Conservation (phyloP, 2,329 filamentous ascomycete genomes). For the Erysiphe pisi region DNA sequence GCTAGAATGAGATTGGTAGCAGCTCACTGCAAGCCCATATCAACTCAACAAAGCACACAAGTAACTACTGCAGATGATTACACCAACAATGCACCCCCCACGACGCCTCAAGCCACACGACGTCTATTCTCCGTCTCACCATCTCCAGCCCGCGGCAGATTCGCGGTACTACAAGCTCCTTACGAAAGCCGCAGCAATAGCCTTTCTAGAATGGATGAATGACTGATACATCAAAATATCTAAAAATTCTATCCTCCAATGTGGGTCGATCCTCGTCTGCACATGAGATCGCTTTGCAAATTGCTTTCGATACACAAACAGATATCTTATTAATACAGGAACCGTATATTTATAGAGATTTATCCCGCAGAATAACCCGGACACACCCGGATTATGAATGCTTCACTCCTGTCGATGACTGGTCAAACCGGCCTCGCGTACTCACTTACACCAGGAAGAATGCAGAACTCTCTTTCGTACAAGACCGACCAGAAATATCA, state of each 20-base stretch:
- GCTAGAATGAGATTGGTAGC: neutral
- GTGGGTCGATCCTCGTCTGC: too few species aligned
- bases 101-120: neutral
- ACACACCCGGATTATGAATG: neutral
- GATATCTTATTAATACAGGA: constrained; percentile 3
- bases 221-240: neutral
- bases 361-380: neutral
- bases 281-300: neutral
- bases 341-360: neutral
- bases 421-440: neutral
- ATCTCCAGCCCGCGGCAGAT: neutral
- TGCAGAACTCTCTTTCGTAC: neutral
- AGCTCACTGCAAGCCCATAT: neutral
- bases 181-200: too few species aligned
- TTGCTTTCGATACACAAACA: neutral
- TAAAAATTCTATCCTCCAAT: neutral
- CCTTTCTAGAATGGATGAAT: too few species aligned
- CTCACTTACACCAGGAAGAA: neutral
- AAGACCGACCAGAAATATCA: neutral
- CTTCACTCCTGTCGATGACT: neutral
- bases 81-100: neutral
- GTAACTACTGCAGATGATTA: neutral
- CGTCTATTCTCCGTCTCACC: neutral
- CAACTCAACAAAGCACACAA: too few species aligned
- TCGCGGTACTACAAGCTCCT: neutral